Conservation (phyloP, 768 basidiomycete genomes). For the Termitomyces sp. region DNA sequence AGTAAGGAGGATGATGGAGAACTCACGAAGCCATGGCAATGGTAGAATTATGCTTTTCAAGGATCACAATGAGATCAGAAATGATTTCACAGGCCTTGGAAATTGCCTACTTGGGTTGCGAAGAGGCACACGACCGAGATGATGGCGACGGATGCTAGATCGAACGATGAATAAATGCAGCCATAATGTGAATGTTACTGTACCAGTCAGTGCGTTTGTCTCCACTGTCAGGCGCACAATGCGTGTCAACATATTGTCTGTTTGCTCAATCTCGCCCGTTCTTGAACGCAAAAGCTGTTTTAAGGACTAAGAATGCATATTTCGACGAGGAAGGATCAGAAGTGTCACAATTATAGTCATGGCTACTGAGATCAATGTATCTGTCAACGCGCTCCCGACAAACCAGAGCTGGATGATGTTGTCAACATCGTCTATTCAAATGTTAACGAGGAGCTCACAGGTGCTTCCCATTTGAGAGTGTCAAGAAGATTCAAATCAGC, state of each 20-base stretch:
- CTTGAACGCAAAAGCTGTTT: background rate
- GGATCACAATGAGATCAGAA: background rate
- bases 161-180: background rate
- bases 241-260: background rate
- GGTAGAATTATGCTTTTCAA: background rate
- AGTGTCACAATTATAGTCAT: background rate
- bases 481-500: background rate
- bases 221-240: background rate
- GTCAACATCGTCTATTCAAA: background rate
- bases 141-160: background rate
- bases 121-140: background rate
- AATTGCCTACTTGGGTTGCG: background rate
- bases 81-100: background rate
- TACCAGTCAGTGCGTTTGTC: background rate
- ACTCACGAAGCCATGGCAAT: conserved; percentile 3
- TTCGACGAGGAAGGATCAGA: background rate
- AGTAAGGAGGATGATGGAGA: background rate
- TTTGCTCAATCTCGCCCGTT: background rate
- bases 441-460: no score
- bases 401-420: background rate
- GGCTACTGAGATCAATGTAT: background rate
- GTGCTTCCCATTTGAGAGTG: background rate
- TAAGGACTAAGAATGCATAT: background rate
- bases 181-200: background rate
- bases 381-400: background rate